Base-by-base conservation (phyloP, 2,329 filamentous ascomycete genomes). In the Fusarium lyarnte region DNA sequence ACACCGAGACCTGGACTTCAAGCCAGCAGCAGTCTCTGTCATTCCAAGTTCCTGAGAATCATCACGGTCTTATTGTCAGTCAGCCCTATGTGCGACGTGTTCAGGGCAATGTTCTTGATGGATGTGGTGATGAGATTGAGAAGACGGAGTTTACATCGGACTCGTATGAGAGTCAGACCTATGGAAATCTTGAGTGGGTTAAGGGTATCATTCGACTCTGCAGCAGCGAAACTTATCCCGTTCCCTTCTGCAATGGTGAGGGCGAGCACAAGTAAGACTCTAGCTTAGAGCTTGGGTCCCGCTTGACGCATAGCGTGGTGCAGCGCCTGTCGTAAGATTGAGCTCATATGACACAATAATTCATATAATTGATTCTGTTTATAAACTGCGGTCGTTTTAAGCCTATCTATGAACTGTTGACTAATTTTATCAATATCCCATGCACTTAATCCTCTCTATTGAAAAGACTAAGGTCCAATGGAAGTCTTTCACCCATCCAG, bases 401-500 rank as follows among this genome's bases (percentile, higher is more conserved):
- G 2, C 5, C 6, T 27, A 0, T 27, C 25, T 21, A 5, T 35
- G 9, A 8, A 17, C 16, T 17, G 8, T 35, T 35, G 16, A 17
- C 14, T 35, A 17, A 35, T 6, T 27, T 27, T 11, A 7, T 3
- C 2, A 0, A 29, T 5, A 11, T 0, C 2, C 8, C 2, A 8
- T 21, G 43, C 13, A 17, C 33, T 10, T 38, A 69, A 4, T n/a
- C 49, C 2, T n/a, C 13, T 4, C 19, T 29, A 6, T 75, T 72
- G 6, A 77, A 77, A 5, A 63, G 52, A 19, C 67, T 73, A 0
- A 62, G 13, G 31, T 93, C 89, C 58, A 94, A 72, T 3, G 91
- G 88, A 19, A 92, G 73, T 59, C 85, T 87, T 77, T 92, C 88
- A 1, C 93, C 92, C 86, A 94, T 87, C 92, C 93, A 94, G 13